Percentiles rank a stretch among this genome's conserved stretches.
Conservation (phyloP, 2,329 filamentous ascomycete genomes). For the Aureobasidium sp. region DNA sequence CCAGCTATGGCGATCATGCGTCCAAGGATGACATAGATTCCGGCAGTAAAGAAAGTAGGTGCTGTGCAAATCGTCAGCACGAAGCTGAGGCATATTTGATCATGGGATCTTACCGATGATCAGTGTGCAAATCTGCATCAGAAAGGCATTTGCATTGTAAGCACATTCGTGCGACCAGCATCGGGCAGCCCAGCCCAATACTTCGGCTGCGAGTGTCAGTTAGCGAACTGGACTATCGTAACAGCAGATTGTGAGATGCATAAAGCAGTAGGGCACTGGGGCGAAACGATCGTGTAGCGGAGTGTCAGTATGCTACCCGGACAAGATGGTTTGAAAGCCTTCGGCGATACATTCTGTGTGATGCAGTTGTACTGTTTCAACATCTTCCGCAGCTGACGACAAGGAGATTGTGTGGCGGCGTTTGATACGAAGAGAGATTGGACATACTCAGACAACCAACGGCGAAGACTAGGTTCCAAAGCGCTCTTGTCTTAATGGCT, state of each 20-base stretch:
- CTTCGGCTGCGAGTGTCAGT: neutral
- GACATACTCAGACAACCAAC: slow-evolving; percentile 11
- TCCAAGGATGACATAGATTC: slow-evolving; percentile 54
- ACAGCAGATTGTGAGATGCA: no score
- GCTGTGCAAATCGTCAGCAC: slow-evolving; percentile 23
- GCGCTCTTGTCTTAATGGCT: slow-evolving; percentile 2
- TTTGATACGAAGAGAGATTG: no score
- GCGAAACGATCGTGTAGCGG: no score
- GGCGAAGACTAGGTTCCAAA: slow-evolving; percentile 12
- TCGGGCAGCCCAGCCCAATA: slow-evolving; percentile 14
- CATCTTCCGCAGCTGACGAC: no score
- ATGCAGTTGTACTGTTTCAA: no score
- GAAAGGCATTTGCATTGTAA: slow-evolving; percentile 29
- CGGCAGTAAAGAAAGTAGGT: slow-evolving; percentile 56
- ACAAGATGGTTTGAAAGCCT: no score
- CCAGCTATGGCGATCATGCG: slow-evolving; percentile 48
- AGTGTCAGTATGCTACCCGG: no score
- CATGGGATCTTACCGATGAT: slow-evolving; percentile 9
- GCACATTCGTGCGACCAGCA: slow-evolving; percentile 7
- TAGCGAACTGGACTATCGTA: neutral
- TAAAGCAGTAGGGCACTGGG: no score
- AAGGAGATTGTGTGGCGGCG: no score
- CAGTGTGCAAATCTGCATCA: slow-evolving; percentile 26
- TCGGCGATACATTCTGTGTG: no score
- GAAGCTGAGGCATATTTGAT: neutral